Percentiles rank a stretch among this genome's conserved stretches.
Conservation (phyloP, 805 yeast genomes). For the Yarrowia divulgata region DNA sequence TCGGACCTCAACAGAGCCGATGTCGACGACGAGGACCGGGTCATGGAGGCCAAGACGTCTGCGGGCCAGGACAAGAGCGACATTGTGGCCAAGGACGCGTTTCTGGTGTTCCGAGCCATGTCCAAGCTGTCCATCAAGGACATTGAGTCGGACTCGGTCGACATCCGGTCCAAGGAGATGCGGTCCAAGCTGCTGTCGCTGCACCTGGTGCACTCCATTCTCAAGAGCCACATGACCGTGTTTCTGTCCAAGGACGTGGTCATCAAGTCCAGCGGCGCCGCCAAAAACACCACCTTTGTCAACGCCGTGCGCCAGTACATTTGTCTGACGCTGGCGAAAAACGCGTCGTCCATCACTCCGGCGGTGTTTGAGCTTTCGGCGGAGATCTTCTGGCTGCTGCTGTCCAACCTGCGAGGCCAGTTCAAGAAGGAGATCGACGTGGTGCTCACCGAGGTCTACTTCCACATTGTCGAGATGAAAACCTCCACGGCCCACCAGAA, state of each 20-base stretch:
- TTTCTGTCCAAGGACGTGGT: conserved; percentile 59
- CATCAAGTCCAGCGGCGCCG: conserved; percentile 48
- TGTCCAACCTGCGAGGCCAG: conserved; percentile 81
- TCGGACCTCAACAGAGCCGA: conserved; percentile 46
- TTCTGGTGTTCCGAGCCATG: conserved; percentile 91
- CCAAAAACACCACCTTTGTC: conserved; percentile 65
- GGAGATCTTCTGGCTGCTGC: conserved; percentile 90
- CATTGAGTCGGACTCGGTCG: conserved; percentile 66
- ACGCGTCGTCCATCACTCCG: conserved; percentile 89
- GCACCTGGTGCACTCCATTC: conserved; percentile 84
- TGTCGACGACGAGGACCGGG: conserved; percentile 47
- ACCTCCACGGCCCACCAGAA: conserved; percentile 93
- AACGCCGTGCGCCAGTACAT: conserved; percentile 85
- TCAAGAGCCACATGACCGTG: conserved; percentile 83
- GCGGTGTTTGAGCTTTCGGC: conserved; percentile 91
- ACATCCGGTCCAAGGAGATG: conserved; percentile 84
- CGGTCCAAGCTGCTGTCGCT: conserved; percentile 89
- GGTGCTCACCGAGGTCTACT: conserved; percentile 88
- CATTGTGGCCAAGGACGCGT: conserved; percentile 84
- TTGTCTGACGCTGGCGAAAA: conserved; percentile 81
- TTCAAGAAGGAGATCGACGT: conserved; percentile 95
- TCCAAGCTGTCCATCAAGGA: conserved; percentile 88
- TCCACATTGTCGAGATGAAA: conserved; percentile 91
- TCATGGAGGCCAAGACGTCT: conserved; percentile 50
- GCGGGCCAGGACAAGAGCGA: conserved; percentile 66